A percentile compares a stretch with the other conserved stretches of the same genome.
Conservation (phyloP, 164 flowering plant genomes). For the Chimonanthus praecox region DNA sequence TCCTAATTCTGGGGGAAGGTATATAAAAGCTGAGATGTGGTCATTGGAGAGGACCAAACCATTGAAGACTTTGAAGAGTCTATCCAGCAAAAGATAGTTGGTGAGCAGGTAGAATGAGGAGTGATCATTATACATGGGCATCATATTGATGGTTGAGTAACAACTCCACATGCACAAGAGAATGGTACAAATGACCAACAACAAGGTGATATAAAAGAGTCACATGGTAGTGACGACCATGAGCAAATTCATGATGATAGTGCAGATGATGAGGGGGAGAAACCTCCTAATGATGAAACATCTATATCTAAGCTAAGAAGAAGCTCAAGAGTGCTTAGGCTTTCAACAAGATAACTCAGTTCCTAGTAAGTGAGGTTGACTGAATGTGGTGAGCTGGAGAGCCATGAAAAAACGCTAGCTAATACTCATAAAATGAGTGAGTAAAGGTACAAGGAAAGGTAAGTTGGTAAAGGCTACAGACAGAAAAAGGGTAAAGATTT, state of each 20-base stretch:
- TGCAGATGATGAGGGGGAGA: background rate
- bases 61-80: slow-evolving; percentile 1
- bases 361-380: background rate
- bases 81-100: background rate
- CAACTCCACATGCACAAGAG: background rate
- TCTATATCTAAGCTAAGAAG: background rate
- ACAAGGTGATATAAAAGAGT: too few relatives aligned
- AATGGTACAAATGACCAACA: background rate
- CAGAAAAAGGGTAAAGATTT: slow-evolving; percentile 3
- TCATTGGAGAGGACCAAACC: background rate
- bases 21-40: background rate
- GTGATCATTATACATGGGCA: background rate
- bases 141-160: background rate
- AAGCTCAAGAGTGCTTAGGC: background rate
- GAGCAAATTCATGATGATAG: background rate
- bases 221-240: background rate
- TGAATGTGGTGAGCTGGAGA: too few relatives aligned
- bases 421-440: too few relatives aligned
- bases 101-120: background rate
- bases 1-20: background rate
- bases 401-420: too few relatives aligned
- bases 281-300: background rate
- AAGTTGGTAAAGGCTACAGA: background rate
- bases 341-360: background rate
- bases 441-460: background rate